phyloP scores from a whole-genome alignment of 208 protist genomes.

The Leishmania major region DNA sequence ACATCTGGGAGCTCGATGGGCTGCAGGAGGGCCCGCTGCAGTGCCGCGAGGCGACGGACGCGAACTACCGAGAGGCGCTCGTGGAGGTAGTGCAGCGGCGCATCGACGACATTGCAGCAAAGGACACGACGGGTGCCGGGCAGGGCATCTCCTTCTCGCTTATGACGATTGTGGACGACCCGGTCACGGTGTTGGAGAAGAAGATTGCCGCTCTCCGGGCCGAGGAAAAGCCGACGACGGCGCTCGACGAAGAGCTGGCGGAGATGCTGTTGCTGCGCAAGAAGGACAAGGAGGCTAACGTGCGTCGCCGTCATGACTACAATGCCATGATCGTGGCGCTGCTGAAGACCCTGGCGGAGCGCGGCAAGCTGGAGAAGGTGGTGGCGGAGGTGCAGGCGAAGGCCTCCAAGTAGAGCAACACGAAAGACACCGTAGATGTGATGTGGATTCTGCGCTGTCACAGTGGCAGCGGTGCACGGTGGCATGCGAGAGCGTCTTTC shows the following conservation, averaged over 20 bases:
- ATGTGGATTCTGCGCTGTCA: background rate
- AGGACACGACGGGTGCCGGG: slow-evolving; percentile 48
- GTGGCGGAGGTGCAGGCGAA: slow-evolving; percentile 30
- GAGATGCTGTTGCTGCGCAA: slow-evolving; percentile 48
- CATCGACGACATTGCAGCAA: slow-evolving; percentile 71
- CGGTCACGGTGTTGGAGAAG: slow-evolving; percentile 64
- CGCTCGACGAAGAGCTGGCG: slow-evolving; percentile 62
- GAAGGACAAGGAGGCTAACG: slow-evolving; percentile 90
- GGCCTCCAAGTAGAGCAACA: background rate
- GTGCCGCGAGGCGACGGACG: slow-evolving; percentile 66
- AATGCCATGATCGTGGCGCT: slow-evolving; percentile 95
- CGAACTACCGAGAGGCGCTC: slow-evolving; percentile 65
- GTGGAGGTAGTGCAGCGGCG: slow-evolving; percentile 87
- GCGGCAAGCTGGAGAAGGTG: slow-evolving; percentile 82
- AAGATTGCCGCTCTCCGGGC: slow-evolving; percentile 49
- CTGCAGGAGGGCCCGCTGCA: slow-evolving; percentile 92
- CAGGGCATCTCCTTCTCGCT: slow-evolving; percentile 96
- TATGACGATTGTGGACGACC: slow-evolving; percentile 95
- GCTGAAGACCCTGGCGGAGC: slow-evolving; percentile 93
- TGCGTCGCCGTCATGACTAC: slow-evolving; percentile 97
- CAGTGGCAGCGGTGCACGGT: background rate
- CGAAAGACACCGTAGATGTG: background rate
- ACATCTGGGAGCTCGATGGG: slow-evolving; percentile 98
- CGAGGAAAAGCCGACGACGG: slow-evolving; percentile 56
- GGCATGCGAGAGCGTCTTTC: background rate